Percentiles rank a stretch among this genome's conserved stretches.
phyloP scores from a whole-genome alignment of 257 asterid species.

The Nyctanthes arbortristis region DNA sequence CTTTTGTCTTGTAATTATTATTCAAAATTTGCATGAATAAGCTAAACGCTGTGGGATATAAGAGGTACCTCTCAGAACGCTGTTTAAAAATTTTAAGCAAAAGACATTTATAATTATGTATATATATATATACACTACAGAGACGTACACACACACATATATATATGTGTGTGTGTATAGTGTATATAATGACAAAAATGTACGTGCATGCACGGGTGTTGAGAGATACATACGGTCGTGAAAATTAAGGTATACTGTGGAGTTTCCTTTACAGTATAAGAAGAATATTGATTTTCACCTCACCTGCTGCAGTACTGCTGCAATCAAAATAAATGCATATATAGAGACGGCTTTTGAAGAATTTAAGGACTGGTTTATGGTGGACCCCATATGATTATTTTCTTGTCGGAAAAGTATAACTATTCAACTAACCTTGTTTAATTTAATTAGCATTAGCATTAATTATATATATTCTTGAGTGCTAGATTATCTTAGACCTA shows the following conservation, averaged over 20 bases:
- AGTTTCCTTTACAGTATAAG: background rate
- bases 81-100: background rate
- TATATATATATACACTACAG: too few species aligned
- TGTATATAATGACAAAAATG: background rate
- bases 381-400: background rate
- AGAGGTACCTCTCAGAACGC: background rate
- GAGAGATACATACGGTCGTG: too few species aligned
- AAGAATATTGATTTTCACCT: background rate
- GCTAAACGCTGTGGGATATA: background rate
- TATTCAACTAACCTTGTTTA: background rate
- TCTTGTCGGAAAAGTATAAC: background rate
- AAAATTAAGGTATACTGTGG: background rate
- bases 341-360: background rate
- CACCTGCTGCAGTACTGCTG: background rate
- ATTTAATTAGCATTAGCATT: background rate
- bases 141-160: background rate
- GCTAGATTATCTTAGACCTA: too few species aligned
- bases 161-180: background rate
- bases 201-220: too few species aligned
- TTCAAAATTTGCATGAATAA: background rate
- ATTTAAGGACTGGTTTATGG: background rate
- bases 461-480: too few species aligned
- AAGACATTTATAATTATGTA: background rate
- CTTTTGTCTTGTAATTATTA: background rate
- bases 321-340: background rate